These are phyloP conservation scores for Saccharomycopsis amapae DNA, from an alignment of 805 yeast genomes.

Conservation along the genomic window DNA sequence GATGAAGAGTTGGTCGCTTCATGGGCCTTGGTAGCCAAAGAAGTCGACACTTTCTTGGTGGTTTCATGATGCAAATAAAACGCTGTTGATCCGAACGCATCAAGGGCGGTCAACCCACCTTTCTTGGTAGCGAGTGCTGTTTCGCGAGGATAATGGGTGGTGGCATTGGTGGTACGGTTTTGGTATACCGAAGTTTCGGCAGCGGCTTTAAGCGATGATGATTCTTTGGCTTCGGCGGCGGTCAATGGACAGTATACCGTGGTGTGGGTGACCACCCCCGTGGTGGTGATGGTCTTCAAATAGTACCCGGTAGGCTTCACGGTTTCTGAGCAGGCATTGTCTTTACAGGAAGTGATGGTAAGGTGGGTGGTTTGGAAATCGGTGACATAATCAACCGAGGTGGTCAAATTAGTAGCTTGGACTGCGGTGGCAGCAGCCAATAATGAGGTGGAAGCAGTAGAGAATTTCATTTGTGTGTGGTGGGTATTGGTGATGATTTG, in stretches of 20 bases:
- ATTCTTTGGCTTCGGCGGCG: background rate
- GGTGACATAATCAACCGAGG: slow-evolving; percentile 13
- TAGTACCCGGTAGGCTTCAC: slow-evolving; percentile 19
- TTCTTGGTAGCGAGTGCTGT: background rate
- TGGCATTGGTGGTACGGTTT: slow-evolving; percentile 2
- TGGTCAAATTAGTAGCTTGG: background rate
- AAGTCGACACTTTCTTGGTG: no score
- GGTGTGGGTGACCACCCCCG: slow-evolving; percentile 18
- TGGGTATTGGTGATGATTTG: background rate
- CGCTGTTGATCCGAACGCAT: slow-evolving; percentile 1
- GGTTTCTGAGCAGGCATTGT: slow-evolving; percentile 20
- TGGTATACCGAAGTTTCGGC: background rate
- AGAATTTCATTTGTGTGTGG: slow-evolving; percentile 1
- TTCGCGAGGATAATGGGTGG: background rate
- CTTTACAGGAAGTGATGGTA: slow-evolving; percentile 19
- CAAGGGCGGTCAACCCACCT: slow-evolving; percentile 6
- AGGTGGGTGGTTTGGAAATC: slow-evolving; percentile 12
- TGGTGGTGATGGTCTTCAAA: slow-evolving; percentile 15
- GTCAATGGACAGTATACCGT: slow-evolving; percentile 21
- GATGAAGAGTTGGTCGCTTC: background rate
- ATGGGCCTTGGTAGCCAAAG: background rate
- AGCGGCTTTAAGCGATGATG: slow-evolving; percentile 5
- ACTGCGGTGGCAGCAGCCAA: background rate
- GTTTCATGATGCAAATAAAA: no score
- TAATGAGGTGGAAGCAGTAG: background rate